Conservation (phyloP, 495 filamentous ascomycete species). For the Hypoxylon perforatum region DNA sequence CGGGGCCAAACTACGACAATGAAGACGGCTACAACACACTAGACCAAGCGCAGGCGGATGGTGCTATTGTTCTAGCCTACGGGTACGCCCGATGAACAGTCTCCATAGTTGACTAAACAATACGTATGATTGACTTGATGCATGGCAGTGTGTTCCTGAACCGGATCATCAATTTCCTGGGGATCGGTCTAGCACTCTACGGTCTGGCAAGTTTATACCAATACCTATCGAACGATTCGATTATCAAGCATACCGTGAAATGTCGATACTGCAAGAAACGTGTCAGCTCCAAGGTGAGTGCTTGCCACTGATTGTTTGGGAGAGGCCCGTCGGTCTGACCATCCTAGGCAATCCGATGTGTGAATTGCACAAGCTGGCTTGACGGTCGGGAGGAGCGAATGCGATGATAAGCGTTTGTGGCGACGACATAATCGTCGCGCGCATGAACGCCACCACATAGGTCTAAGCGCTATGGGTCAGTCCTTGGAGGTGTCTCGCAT, state of each 20-base stretch:
- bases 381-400: conserved; percentile 75
- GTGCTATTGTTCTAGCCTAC: conserved; percentile 77
- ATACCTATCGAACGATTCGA: conserved; percentile 67
- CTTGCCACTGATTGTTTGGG: background rate
- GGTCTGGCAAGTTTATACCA: conserved; percentile 73
- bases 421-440: background rate
- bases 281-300: conserved; percentile 71
- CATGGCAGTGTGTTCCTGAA: conserved; percentile 69
- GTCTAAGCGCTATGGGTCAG: no score
- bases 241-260: conserved; percentile 76
- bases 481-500: no score
- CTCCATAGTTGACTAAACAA: conserved; percentile 1
- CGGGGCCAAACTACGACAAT: conserved; percentile 62
- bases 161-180: conserved; percentile 71
- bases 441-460: background rate
- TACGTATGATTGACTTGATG: conserved; percentile 7
- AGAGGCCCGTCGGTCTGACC: conserved; percentile 1
- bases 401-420: conserved; percentile 16
- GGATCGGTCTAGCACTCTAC: conserved; percentile 74
- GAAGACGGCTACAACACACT: conserved; percentile 73
- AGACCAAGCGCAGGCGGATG: conserved; percentile 73
- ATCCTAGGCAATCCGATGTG: conserved; percentile 68
- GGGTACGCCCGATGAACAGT: conserved; percentile 58
- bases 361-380: conserved; percentile 81
- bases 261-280: conserved; percentile 78